A percentile compares a stretch with the other conserved stretches of the same genome.
Evolutionary conservation across 1,284 basidiomycete species (phyloP).

Genomic region (Exobasidium cylindrosporum): DNA sequence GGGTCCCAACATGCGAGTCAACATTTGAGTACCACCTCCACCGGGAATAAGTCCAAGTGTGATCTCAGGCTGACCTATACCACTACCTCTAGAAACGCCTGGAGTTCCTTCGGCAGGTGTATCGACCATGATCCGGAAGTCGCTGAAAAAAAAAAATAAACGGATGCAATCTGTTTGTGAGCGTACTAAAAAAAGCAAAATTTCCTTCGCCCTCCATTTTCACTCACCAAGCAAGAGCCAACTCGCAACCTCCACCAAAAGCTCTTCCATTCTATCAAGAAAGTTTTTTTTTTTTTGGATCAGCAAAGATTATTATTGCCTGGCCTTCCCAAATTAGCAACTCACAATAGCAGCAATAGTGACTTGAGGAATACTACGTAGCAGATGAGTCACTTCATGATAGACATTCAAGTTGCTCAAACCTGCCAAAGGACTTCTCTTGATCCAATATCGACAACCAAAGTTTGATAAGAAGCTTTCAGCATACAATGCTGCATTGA

Average conservation of each 20-base stretch:
- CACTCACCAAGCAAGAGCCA: slow-evolving; percentile 19
- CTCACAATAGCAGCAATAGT: slow-evolving; percentile 17
- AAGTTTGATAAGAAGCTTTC: not conserved
- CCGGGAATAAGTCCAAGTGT: slow-evolving; percentile 18
- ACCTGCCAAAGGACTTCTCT: slow-evolving; percentile 5
- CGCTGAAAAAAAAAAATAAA: no score
- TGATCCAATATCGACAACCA: slow-evolving; percentile 7
- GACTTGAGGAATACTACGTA: slow-evolving; percentile 18
- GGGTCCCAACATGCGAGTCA: slow-evolving; percentile 11
- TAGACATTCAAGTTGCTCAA: slow-evolving; percentile 13
- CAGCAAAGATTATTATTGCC: not conserved
- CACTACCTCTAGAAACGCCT: slow-evolving; percentile 1
- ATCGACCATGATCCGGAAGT: slow-evolving; percentile 18
- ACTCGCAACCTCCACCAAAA: slow-evolving; percentile 16
- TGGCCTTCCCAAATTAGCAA: no score
- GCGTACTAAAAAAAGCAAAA: no score
- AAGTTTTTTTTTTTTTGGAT: not conserved
- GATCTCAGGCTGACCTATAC: slow-evolving; percentile 20
- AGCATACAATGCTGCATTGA: slow-evolving; percentile 3
- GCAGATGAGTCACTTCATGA: slow-evolving; percentile 8
- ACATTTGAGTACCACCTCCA: slow-evolving; percentile 18
- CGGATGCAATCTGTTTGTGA: no score
- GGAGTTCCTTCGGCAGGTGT: slow-evolving; percentile 14
- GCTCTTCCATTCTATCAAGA: slow-evolving; percentile 15
- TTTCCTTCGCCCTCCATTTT: no score